Conservation (phyloP, 148 eudicot genomes). For the Heliamphora exappendiculata region DNA sequence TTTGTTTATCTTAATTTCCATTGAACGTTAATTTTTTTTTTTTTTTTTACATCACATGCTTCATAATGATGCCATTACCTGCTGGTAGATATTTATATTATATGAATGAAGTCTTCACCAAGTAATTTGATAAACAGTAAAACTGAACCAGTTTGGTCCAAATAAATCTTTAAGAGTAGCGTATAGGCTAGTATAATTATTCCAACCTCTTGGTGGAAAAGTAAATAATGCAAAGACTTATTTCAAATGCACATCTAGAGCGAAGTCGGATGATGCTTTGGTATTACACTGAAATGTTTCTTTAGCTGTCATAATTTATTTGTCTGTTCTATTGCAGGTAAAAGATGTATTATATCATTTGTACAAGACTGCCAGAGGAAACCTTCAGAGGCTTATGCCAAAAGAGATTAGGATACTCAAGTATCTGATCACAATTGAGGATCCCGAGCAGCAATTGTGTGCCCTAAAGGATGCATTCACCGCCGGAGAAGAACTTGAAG, state of each 20-base stretch:
- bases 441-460: conserved; percentile 71
- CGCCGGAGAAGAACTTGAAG: conserved; percentile 77
- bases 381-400: conserved; percentile 77
- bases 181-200: neutral
- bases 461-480: conserved; percentile 81
- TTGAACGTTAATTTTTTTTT: neutral
- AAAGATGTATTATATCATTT: conserved; percentile 78
- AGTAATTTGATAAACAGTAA: neutral
- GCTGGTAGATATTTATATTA: neutral
- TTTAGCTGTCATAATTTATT: neutral
- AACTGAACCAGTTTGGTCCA: neutral
- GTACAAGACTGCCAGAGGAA: conserved; percentile 59
- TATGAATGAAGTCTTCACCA: neutral
- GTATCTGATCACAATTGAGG: conserved; percentile 67
- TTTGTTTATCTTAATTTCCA: neutral
- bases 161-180: neutral
- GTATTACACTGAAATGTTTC: neutral
- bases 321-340: conserved; percentile 32
- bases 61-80: neutral
- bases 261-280: neutral
- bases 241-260: neutral
- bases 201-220: neutral
- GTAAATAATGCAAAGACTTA: neutral
- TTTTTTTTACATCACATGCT: neutral
- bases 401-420: conserved; percentile 73